Evolutionary conservation across 768 basidiomycete genomes (phyloP).

Genomic region (Trametes elegans): DNA sequence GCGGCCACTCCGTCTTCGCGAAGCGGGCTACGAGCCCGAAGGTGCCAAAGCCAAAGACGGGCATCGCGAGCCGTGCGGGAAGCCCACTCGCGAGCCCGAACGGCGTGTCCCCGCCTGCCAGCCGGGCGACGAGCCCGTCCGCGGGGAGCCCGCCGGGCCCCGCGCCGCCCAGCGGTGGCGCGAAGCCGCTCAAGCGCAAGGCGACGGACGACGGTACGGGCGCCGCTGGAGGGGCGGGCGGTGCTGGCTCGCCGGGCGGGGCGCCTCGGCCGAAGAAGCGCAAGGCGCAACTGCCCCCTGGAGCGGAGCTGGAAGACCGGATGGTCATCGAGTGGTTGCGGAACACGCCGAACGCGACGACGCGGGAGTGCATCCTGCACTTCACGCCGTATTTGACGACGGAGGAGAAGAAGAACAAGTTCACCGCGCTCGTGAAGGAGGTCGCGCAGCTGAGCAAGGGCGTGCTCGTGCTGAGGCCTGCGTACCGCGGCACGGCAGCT

Average conservation of each 20-base stretch:
- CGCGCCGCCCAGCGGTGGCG: not conserved
- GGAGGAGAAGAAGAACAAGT: slow-evolving; percentile 65
- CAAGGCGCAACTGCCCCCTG: slow-evolving; percentile 34
- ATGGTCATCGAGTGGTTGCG: slow-evolving; percentile 78
- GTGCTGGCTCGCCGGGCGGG: slow-evolving; percentile 23
- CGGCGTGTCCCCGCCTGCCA: slow-evolving; percentile 33
- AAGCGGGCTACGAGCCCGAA: slow-evolving; percentile 86
- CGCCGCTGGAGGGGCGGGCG: not conserved
- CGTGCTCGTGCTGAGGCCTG: slow-evolving; percentile 50
- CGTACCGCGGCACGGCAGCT: slow-evolving; percentile 21
- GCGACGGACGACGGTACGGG: slow-evolving; percentile 38
- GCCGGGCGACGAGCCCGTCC: slow-evolving; percentile 51
- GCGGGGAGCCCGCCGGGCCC: slow-evolving; percentile 7
- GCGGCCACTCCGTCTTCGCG: slow-evolving; percentile 78
- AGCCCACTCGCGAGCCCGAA: slow-evolving; percentile 50
- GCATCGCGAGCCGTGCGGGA: slow-evolving; percentile 48
- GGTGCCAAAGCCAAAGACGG: slow-evolving; percentile 53
- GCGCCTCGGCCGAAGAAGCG: slow-evolving; percentile 55
- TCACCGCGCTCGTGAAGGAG: slow-evolving; percentile 79
- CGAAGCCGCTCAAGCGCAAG: slow-evolving; percentile 58
- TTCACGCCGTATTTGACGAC: slow-evolving; percentile 76
- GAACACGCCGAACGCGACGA: slow-evolving; percentile 65
- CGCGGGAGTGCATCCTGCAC: slow-evolving; percentile 76
- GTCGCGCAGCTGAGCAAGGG: slow-evolving; percentile 72
- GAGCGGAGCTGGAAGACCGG: slow-evolving; percentile 53